Evolutionary conservation across 805 yeast species (phyloP).

Genomic region (Pichia paraexigua): DNA sequence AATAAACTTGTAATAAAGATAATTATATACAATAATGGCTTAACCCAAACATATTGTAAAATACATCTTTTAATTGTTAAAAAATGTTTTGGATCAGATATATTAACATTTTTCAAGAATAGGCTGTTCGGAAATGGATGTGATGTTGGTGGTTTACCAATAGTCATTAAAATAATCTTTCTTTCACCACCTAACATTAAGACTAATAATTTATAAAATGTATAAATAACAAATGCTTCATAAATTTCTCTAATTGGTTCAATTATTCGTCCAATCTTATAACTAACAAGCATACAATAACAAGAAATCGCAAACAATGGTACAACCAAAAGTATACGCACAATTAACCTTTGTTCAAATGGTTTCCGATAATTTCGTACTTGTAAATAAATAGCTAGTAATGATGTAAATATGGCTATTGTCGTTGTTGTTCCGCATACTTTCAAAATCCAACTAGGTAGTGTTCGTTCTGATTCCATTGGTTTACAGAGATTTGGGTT

Average conservation of each 20-base stretch:
- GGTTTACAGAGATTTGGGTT: neutral
- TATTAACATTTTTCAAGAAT: conserved; percentile 56
- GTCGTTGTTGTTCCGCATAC: conserved; percentile 11
- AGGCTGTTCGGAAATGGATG: conserved; percentile 54
- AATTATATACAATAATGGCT: conserved; percentile 70
- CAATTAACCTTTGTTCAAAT: conserved; percentile 73
- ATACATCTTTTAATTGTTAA: conserved; percentile 74
- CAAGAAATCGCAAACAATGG: conserved; percentile 76
- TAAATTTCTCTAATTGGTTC: conserved; percentile 84
- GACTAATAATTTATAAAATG: conserved; percentile 79
- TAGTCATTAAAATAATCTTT: conserved; percentile 51
- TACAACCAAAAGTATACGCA: conserved; percentile 73
- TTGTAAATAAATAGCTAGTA: conserved; percentile 43
- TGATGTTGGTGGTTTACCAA: conserved; percentile 60
- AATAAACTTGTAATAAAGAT: conserved; percentile 38
- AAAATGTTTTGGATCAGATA: conserved; percentile 79
- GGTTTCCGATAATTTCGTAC: conserved; percentile 78
- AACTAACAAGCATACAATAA: conserved; percentile 45
- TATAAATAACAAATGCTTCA: conserved; percentile 93
- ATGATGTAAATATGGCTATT: conserved; percentile 33
- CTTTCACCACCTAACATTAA: conserved; percentile 89
- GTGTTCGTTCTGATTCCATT: conserved; percentile 3
- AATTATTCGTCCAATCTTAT: conserved; percentile 36
- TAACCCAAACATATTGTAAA: conserved; percentile 90
- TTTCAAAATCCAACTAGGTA: conserved; percentile 1